phyloP scores from a whole-genome alignment of 164 flowering plant genomes.

The Pachysandra terminalis region DNA sequence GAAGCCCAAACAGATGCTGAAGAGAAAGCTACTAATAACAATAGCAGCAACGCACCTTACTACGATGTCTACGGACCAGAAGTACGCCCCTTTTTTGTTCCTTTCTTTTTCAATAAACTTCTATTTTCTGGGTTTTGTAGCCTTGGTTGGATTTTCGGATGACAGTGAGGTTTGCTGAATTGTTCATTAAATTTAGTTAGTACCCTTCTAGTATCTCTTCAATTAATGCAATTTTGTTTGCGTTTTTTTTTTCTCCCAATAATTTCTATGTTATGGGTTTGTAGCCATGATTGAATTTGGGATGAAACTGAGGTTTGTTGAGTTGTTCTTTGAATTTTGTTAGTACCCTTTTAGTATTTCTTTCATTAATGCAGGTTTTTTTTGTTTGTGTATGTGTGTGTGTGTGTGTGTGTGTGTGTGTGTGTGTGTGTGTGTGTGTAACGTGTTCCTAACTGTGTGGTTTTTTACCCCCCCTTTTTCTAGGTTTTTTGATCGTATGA shows the following conservation, averaged over 20 bases:
- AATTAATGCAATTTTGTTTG: neutral
- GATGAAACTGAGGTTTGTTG: neutral
- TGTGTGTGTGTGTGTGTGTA: too few species aligned
- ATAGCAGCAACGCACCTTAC: constrained; percentile 16
- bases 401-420: too few species aligned
- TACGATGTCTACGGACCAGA: constrained; percentile 74
- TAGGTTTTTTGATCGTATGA: too few species aligned
- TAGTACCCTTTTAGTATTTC: neutral
- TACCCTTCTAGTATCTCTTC: neutral
- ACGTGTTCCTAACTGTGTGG: too few species aligned
- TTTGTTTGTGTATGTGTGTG: too few species aligned
- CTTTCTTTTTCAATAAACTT: neutral
- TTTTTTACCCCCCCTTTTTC: too few species aligned
- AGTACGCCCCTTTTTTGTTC: constrained; percentile 25
- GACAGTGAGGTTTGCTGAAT: neutral
- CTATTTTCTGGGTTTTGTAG: neutral
- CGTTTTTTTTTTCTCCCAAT: too few species aligned
- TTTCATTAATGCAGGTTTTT: neutral
- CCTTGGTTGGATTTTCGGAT: neutral
- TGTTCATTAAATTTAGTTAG: neutral
- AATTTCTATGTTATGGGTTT: too few species aligned
- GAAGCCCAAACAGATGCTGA: too few species aligned
- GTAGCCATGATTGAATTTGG: neutral
- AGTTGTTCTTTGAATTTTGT: neutral
- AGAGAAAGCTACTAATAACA: neutral